Conservation (phyloP, 1,284 basidiomycete species). For the Pholiota adiposa region DNA sequence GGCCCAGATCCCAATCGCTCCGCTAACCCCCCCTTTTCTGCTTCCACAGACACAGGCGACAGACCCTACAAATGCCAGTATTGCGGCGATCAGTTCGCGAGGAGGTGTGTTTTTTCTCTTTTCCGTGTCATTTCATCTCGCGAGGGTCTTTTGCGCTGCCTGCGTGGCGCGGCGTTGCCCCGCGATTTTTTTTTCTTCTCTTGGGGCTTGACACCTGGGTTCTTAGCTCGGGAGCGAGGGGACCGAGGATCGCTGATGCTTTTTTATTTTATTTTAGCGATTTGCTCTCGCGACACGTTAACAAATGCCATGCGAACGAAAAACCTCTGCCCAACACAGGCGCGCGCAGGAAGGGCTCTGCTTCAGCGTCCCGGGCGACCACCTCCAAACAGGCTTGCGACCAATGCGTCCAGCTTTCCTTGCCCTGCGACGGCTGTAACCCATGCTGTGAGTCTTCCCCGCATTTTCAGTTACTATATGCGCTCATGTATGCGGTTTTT, state of each 20-base stretch:
- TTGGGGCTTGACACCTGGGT: no score
- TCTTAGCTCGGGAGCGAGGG: no score
- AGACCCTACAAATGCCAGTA: constrained; percentile 89
- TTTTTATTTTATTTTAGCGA: constrained; percentile 53
- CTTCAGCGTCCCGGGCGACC: constrained; percentile 68
- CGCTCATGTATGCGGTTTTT: neutral
- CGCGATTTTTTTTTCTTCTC: no score
- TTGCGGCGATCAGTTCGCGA: constrained; percentile 88
- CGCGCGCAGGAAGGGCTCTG: constrained; percentile 58
- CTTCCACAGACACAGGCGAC: constrained; percentile 80
- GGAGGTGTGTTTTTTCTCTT: constrained; percentile 55
- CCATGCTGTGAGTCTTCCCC: constrained; percentile 69
- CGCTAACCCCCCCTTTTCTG: constrained; percentile 4
- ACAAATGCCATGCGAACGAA: constrained; percentile 86
- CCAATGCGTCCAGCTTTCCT: constrained; percentile 81
- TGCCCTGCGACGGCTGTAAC: constrained; percentile 82
- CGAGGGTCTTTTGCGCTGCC: no score
- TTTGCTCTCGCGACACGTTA: constrained; percentile 85
- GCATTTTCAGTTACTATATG: constrained; percentile 12
- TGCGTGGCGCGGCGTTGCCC: no score
- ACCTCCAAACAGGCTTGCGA: constrained; percentile 85
- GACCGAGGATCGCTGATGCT: neutral
- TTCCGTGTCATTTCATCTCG: neutral
- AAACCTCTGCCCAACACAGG: constrained; percentile 53
- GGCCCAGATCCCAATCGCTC: constrained; percentile 15